Evolutionary conservation across 257 asterid genomes (phyloP).

Genomic region (Solanum pimpinellifolium): DNA sequence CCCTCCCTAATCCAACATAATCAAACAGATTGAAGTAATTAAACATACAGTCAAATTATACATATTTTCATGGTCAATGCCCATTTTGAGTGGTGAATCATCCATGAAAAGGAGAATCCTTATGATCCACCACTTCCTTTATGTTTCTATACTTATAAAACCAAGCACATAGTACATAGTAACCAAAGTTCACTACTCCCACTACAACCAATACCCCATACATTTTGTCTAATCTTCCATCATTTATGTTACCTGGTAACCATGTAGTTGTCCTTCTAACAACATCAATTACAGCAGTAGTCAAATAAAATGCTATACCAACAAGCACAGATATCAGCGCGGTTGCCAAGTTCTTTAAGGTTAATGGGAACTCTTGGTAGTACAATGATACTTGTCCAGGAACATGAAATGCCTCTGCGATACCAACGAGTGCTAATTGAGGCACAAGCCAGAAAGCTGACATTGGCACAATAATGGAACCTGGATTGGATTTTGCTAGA

Average conservation of each 20-base stretch:
- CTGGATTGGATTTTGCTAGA: background rate
- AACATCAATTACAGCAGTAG: conserved; percentile 3
- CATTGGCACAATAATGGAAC: conserved; percentile 6
- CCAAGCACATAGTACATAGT: background rate
- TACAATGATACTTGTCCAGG: conserved; percentile 44
- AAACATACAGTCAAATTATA: too few relatives aligned
- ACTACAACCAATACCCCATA: conserved; percentile 1
- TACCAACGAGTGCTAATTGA: conserved; percentile 19
- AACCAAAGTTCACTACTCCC: conserved; percentile 3
- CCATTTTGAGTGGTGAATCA: background rate
- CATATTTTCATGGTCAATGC: background rate
- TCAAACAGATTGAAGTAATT: background rate
- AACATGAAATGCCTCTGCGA: conserved; percentile 53
- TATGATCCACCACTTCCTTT: background rate
- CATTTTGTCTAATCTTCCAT: conserved; percentile 16
- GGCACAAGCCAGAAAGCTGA: conserved; percentile 59
- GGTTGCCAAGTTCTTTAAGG: conserved; percentile 41
- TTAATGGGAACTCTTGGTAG: conserved; percentile 49
- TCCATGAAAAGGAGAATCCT: background rate
- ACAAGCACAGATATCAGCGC: conserved; percentile 42
- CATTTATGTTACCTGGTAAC: conserved; percentile 16
- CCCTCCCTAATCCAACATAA: background rate
- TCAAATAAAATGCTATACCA: conserved; percentile 13
- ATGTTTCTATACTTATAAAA: background rate
- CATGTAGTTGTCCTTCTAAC: conserved; percentile 1